Evolutionary conservation across 176 grass and related monocot genomes (phyloP), one percentile per base, ranked within the genome.

Genomic region (Microstegium vimineum): DNA sequence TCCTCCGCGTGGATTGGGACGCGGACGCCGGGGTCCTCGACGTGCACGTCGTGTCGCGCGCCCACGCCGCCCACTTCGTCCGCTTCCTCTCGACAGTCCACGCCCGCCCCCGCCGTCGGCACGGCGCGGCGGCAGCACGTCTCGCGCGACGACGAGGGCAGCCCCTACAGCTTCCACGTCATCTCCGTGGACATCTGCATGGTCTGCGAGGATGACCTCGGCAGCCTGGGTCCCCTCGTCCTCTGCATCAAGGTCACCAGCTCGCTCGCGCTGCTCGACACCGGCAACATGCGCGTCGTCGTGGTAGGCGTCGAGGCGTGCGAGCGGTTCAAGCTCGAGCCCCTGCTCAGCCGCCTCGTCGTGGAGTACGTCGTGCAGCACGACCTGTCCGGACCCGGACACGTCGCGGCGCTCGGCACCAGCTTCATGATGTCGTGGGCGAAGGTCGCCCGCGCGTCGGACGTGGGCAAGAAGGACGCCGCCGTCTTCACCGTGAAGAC

Each of bases 181-280:
- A 36, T 36, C 35, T 36, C 35, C 35, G 5, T 36, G 4, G 35
- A 36, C 4, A 36, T 36, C 26, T 89, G 78, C 82, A 84, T 85
- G 7, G 56, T 92, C 51, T 94, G 90, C 78, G 87, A 85, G 36
- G 90, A 88, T 64, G 90, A 94, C 8, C 87, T 95, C 35, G 93
- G 90, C 37, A 82, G 91, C 6, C 74, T 92, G 13, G 85, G 93
- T 0, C 90, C 87, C 2, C 87, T 95, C 6, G 87, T 92, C 42
- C 85, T 95, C 52, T 95, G 90, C 42, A 41, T 79, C 27, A 92
- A 78, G 78, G 87, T 92, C 18, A 77, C 90, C 69, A 81, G 74
- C 41, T 62, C 85, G 5, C 37, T 95, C n/a, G 74, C 84, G 5
- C 75, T 90, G 3, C 72, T 95, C 60, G 93, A 95, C 57, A 80